Conservation (phyloP, 495 filamentous ascomycete genomes). For the Daldinia decipiens region DNA sequence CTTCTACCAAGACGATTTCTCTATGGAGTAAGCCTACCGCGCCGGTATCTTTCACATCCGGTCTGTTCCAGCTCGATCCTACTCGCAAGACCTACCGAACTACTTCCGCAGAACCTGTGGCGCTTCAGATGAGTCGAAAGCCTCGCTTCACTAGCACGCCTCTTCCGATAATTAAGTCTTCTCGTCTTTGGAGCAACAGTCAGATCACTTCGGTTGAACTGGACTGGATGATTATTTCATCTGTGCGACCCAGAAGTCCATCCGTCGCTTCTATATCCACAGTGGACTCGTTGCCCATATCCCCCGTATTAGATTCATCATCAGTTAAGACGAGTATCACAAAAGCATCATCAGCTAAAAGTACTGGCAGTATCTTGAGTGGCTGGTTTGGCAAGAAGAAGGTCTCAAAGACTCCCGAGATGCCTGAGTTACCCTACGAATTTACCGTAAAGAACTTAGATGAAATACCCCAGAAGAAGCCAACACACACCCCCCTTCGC, state of each 20-base stretch:
- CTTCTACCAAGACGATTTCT: neutral
- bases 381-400: slow-evolving; percentile 39
- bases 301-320: slow-evolving; percentile 26
- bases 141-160: slow-evolving; percentile 41
- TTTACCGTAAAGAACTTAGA: slow-evolving; percentile 39
- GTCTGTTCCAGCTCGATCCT: slow-evolving; percentile 43
- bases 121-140: slow-evolving; percentile 42
- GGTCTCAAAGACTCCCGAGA: slow-evolving; percentile 2
- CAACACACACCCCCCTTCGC: slow-evolving; percentile 26
- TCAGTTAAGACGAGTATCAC: slow-evolving; percentile 27
- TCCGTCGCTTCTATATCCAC: slow-evolving; percentile 29
- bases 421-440: slow-evolving; percentile 24
- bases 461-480: slow-evolving; percentile 27
- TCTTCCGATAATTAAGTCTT: slow-evolving; percentile 46
- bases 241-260: slow-evolving; percentile 29
- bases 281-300: slow-evolving; percentile 24
- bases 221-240: slow-evolving; percentile 50
- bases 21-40: slow-evolving; percentile 28
- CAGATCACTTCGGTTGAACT: slow-evolving; percentile 19
- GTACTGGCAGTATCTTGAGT: slow-evolving; percentile 28
- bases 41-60: neutral
- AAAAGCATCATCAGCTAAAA: slow-evolving; percentile 31
- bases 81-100: slow-evolving; percentile 40
- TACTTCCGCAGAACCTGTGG: slow-evolving; percentile 46
- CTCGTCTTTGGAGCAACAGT: slow-evolving; percentile 46